Percentiles rank a stretch among this genome's conserved stretches.
Evolutionary conservation across 2,329 filamentous ascomycete genomes (phyloP).

Genomic region (Cladosporium sp.): DNA sequence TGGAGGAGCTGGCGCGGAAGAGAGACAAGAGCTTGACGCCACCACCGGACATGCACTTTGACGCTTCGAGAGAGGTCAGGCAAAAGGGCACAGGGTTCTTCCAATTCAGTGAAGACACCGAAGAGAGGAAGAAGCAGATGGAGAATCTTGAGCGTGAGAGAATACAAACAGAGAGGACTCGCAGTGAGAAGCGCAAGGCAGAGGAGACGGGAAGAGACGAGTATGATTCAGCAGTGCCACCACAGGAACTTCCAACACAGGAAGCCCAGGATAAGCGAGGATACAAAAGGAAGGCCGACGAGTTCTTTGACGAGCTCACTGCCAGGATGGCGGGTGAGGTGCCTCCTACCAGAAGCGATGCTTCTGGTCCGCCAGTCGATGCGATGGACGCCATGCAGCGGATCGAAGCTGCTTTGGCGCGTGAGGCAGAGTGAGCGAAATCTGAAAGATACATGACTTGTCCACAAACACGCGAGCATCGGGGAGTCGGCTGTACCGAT

Average conservation of each 20-base stretch:
- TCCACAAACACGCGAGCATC: neutral
- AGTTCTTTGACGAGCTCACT: conserved; percentile 65
- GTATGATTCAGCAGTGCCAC: conserved; percentile 23
- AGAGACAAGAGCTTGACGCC: conserved; percentile 79
- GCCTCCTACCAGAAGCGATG: neutral
- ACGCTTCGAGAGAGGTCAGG: conserved; percentile 78
- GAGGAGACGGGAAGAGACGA: conserved; percentile 47
- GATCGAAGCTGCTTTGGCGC: conserved; percentile 23
- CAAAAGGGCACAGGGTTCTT: conserved; percentile 91
- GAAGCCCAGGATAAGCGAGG: conserved; percentile 9
- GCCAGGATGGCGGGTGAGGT: conserved; percentile 32
- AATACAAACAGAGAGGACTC: conserved; percentile 65
- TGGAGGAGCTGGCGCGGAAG: conserved; percentile 75
- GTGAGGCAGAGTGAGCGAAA: conserved; percentile 12
- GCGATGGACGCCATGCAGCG: conserved; percentile 21
- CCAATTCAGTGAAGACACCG: conserved; percentile 78
- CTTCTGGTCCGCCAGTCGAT: conserved; percentile 9
- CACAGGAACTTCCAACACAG: conserved; percentile 16
- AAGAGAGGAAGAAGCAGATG: conserved; percentile 71
- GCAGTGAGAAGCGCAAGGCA: conserved; percentile 58
- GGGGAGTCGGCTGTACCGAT: neutral
- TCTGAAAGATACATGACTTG: neutral
- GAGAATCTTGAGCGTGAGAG: conserved; percentile 66
- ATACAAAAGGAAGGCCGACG: conserved; percentile 66
- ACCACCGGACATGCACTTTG: conserved; percentile 79